Evolutionary conservation across 2,329 filamentous ascomycete genomes (phyloP).

Genomic region (Aspergillus novoparasiticus): DNA sequence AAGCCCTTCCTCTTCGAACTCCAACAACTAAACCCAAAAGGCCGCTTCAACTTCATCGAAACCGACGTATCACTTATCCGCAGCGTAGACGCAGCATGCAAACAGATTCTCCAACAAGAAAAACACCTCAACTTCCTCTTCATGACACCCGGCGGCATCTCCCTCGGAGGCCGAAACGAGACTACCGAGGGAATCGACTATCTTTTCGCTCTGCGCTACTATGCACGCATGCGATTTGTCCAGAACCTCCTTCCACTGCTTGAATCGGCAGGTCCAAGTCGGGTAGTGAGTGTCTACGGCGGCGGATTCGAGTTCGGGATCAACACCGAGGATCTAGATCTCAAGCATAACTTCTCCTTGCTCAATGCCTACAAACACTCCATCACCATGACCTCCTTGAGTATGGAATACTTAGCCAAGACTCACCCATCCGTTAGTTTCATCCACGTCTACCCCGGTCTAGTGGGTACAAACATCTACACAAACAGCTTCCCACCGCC

Average conservation of each 20-base stretch:
- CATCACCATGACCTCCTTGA: slow-evolving; percentile 54
- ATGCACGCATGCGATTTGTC: slow-evolving; percentile 36
- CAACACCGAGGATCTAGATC: slow-evolving; percentile 47
- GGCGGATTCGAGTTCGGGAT: slow-evolving; percentile 55
- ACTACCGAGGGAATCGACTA: slow-evolving; percentile 32
- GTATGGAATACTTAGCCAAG: slow-evolving; percentile 52
- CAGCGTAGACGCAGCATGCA: slow-evolving; percentile 54
- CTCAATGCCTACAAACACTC: slow-evolving; percentile 40
- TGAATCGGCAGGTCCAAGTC: slow-evolving; percentile 41
- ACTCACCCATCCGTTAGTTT: slow-evolving; percentile 52
- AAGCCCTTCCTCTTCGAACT: slow-evolving; percentile 47
- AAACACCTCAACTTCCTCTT: slow-evolving; percentile 30
- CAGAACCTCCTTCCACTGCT: slow-evolving; percentile 31
- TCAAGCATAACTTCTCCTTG: slow-evolving; percentile 28
- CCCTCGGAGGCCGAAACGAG: slow-evolving; percentile 16
- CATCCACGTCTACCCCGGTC: slow-evolving; percentile 52
- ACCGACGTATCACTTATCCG: slow-evolving; percentile 53
- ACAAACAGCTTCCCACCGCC: slow-evolving; percentile 11
- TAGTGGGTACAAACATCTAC: slow-evolving; percentile 50
- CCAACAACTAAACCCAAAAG: slow-evolving; percentile 46
- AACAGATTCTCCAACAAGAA: slow-evolving; percentile 42
- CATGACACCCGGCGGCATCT: slow-evolving; percentile 25
- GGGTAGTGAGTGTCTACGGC: slow-evolving; percentile 57
- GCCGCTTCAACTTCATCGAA: slow-evolving; percentile 52
- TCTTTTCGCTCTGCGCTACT: slow-evolving; percentile 28